A percentile compares a stretch with the other conserved stretches of the same genome.
Conservation (phyloP, 1,284 basidiomycete genomes). For the Apiotrichum mycotoxinovorans region DNA sequence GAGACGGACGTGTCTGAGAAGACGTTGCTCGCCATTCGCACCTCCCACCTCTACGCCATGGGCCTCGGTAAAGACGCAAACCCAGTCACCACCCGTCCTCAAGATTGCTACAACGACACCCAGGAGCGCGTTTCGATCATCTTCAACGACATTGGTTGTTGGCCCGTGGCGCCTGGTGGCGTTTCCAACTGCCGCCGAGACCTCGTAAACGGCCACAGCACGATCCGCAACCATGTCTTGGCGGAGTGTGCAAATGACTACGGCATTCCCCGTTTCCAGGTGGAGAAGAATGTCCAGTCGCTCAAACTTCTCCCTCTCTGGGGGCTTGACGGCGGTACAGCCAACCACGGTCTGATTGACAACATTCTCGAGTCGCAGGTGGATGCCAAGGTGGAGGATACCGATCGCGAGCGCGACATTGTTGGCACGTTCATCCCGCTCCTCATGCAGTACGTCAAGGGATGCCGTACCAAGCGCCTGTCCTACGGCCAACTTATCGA, state of each 20-base stretch:
- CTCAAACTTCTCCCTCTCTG: conserved; percentile 16
- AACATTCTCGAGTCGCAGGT: conserved; percentile 16
- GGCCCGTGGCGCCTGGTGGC: conserved; percentile 13
- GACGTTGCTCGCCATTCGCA: conserved; percentile 12
- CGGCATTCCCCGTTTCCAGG: conserved; percentile 14
- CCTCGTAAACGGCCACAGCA: conserved; percentile 14
- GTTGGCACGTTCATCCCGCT: conserved; percentile 10
- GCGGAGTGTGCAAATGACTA: conserved; percentile 18
- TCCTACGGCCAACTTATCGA: conserved; percentile 2
- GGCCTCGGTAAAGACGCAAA: conserved; percentile 12
- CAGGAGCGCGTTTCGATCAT: conserved; percentile 12
- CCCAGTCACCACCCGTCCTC: conserved; percentile 7
- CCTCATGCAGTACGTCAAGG: conserved; percentile 13
- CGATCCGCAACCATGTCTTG: conserved; percentile 15
- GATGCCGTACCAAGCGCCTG: conserved; percentile 10
- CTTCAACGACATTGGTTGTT: conserved; percentile 15
- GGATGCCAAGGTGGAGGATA: conserved; percentile 10
- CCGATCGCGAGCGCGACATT: conserved; percentile 13
- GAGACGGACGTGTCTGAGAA: conserved; percentile 11
- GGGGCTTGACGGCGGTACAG: conserved; percentile 13
- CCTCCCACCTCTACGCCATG: conserved; percentile 15
- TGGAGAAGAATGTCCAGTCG: conserved; percentile 13
- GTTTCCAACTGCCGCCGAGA: conserved; percentile 17
- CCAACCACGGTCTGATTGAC: conserved; percentile 10
- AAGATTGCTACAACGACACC: conserved; percentile 16